phyloP scores from a whole-genome alignment of 1,284 basidiomycete genomes.

The Boletellus deceptivus region DNA sequence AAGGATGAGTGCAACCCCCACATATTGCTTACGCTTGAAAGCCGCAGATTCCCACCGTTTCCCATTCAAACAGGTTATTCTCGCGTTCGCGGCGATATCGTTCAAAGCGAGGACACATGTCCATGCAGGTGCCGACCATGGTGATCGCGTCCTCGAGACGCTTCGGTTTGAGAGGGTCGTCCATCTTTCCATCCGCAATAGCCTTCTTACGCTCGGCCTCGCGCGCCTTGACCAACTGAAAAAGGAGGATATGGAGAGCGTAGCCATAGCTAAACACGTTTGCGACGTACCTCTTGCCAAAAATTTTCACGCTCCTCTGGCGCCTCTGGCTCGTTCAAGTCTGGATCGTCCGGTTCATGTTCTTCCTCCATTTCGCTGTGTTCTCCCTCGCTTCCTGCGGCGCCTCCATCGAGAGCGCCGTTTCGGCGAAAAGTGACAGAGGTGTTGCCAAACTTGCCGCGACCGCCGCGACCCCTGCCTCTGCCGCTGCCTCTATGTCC shows the following conservation, averaged over 20 bases:
- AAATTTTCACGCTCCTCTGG: constrained; percentile 61
- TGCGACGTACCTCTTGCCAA: constrained; percentile 60
- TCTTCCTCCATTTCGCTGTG: constrained; percentile 28
- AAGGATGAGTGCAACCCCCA: constrained; percentile 38
- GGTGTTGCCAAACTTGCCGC: constrained; percentile 40
- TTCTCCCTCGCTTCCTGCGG: constrained; percentile 32
- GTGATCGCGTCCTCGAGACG: constrained; percentile 86
- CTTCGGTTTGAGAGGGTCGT: constrained; percentile 76
- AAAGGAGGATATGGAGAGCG: constrained; percentile 21
- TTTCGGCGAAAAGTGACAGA: constrained; percentile 30
- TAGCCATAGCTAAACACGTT: constrained; percentile 11
- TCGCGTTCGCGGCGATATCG: constrained; percentile 88
- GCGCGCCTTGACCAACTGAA: constrained; percentile 68
- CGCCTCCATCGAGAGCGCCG: constrained; percentile 25
- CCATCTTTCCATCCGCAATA: constrained; percentile 85
- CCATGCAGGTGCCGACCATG: constrained; percentile 86
- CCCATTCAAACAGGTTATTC: constrained; percentile 85
- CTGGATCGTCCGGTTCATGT: constrained; percentile 22
- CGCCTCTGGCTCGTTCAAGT: constrained; percentile 45
- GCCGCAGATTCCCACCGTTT: constrained; percentile 58
- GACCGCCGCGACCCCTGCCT: constrained; percentile 37
- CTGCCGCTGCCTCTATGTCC: constrained; percentile 41
- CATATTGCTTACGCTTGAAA: constrained; percentile 1
- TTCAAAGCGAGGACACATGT: constrained; percentile 96
- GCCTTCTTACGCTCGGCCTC: constrained; percentile 73